Conservation (phyloP, 352 stramenopile species). For the Plasmopara viticola region DNA sequence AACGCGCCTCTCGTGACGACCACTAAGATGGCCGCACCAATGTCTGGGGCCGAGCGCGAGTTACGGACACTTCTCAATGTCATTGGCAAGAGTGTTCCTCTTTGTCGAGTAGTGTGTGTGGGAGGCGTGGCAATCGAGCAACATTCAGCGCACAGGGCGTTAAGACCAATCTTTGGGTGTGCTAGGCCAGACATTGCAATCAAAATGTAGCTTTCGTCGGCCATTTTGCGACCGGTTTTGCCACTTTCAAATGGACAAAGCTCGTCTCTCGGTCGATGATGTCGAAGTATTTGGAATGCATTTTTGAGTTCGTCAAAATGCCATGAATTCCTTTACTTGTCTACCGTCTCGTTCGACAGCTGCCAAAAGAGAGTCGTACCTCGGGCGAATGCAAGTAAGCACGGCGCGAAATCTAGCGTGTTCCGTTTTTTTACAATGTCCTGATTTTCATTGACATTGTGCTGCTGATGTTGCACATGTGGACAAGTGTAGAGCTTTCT, state of each 20-base stretch:
- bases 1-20: conserved; percentile 16
- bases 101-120: conserved; percentile 33
- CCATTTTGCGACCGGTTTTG: conserved; percentile 26
- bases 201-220: conserved; percentile 35
- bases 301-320: no score
- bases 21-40: conserved; percentile 23
- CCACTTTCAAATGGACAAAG: conserved; percentile 30
- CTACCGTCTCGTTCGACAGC: background rate
- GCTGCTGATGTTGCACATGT: conserved; percentile 26
- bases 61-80: conserved; percentile 30
- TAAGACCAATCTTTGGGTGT: conserved; percentile 35
- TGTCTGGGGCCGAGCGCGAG: conserved; percentile 31
- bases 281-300: conserved; percentile 32
- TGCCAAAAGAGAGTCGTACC: background rate
- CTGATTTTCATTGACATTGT: conserved; percentile 31
- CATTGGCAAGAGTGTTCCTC: conserved; percentile 34
- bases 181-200: conserved; percentile 20
- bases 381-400: conserved; percentile 12
- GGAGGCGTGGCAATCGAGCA: conserved; percentile 26
- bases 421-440: conserved; percentile 43
- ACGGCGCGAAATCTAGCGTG: conserved; percentile 40
- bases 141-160: conserved; percentile 2
- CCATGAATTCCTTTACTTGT: no score
- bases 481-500: no score
- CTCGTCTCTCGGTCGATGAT: conserved; percentile 37